Evolutionary conservation across 305 asterid species (phyloP), one percentile per base, ranked within the genome.

Genomic region (Petunia hybrid): DNA sequence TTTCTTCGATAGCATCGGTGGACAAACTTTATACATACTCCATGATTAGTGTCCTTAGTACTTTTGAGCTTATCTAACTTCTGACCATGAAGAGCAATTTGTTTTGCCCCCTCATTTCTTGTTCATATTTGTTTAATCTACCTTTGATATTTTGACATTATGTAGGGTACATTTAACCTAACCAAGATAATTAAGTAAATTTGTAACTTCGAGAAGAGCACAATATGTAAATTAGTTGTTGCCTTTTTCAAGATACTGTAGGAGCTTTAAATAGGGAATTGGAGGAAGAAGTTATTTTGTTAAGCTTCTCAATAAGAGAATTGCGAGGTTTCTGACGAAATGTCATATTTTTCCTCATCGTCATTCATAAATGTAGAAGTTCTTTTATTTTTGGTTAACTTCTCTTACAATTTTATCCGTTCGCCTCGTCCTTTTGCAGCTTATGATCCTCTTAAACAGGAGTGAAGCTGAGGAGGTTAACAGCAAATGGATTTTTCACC

Each of bases 401-500:
- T 77, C 41, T 67, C 46, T 43, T 48, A 56, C 41, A 13, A 53
- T 16, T 78, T 42, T 12, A n/a, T 56, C 35, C 4, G 9, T 53
- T 38, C 36, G 40, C 66, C 38, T 39, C 31, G 31, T 22, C 31
- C 31, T 22, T 22, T 62, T 38, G 56, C 79, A 68, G 61, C 14
- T 16, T 81, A 85, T 81, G 78, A 82, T 75, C 45, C 38, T 78
- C 80, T 70, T 31, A 80, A 81, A 80, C 10, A 67, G 84, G 68
- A 78, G 74, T 77, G 79, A 82, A 78, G 82, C 85, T 80, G 76
- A 78, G 76, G 65, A 80, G 75, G 82, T 60, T 79, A 82, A 85
- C 83, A 64, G 59, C 65, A 64, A 38, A 94, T 93, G 99, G 94
- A 84, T 81, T 87, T 85, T 41, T 82, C 12, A 80, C 73, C 85